phyloP scores from a whole-genome alignment of 371 early-diverging fungal genomes.

The Mucor piriformis region DNA sequence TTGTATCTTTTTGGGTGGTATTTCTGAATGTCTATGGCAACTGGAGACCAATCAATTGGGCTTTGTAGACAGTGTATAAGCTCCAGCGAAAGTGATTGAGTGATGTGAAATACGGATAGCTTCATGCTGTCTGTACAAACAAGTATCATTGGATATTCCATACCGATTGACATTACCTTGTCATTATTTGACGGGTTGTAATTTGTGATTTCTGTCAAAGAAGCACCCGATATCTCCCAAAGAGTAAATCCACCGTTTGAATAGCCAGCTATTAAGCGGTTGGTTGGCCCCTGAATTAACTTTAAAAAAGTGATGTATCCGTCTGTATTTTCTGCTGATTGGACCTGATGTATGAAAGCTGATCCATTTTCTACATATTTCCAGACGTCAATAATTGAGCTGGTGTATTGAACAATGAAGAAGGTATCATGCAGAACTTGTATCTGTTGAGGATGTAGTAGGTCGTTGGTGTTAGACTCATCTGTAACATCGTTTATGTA shows the following conservation, averaged over 20 bases:
- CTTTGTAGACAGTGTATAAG: constrained; percentile 41
- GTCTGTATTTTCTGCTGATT: not conserved
- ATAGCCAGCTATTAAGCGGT: constrained; percentile 41
- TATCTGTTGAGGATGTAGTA: constrained; percentile 5
- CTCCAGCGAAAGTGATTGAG: not conserved
- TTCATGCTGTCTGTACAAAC: constrained; percentile 37
- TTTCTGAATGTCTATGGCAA: constrained; percentile 24
- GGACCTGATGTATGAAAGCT: not conserved
- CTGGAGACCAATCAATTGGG: constrained; percentile 37
- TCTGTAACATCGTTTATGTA: constrained; percentile 19
- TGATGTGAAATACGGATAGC: constrained; percentile 33
- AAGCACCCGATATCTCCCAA: constrained; percentile 32
- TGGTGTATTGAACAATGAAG: constrained; percentile 3
- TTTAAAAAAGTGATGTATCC: constrained; percentile 29
- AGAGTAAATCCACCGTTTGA: constrained; percentile 46
- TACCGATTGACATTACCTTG: constrained; percentile 28
- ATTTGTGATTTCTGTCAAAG: constrained; percentile 3
- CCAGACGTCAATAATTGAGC: constrained; percentile 17
- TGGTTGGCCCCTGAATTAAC: constrained; percentile 2
- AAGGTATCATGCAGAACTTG: constrained; percentile 20
- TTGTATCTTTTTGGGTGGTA: not conserved
- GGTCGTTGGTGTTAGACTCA: not conserved
- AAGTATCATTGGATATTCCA: constrained; percentile 37
- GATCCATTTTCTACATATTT: constrained; percentile 6
- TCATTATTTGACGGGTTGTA: constrained; percentile 18